Evolutionary conservation across 1,284 basidiomycete species (phyloP).

Genomic region (Heterobasidion parviporum): DNA sequence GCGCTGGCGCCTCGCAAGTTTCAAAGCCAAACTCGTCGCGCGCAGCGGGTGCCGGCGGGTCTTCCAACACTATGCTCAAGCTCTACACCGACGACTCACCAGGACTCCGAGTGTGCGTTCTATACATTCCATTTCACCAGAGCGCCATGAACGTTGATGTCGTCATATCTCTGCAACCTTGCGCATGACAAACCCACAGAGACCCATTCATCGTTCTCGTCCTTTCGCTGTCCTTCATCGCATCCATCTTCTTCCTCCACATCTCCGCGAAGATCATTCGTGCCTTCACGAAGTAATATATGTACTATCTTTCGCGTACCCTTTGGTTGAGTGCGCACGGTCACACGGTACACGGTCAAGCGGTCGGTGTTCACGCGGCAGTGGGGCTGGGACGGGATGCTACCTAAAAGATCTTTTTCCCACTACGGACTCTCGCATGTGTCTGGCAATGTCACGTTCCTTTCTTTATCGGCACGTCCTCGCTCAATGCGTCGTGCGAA

Average conservation of each 20-base stretch:
- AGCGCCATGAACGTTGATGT: not conserved
- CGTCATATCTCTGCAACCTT: not conserved
- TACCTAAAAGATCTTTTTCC: slow-evolving; percentile 3
- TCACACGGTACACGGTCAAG: not conserved
- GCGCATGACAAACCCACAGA: slow-evolving; percentile 31
- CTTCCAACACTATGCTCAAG: slow-evolving; percentile 96
- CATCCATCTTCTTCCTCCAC: slow-evolving; percentile 98
- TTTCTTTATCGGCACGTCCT: not conserved
- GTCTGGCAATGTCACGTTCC: slow-evolving; percentile 5
- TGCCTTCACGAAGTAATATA: slow-evolving; percentile 72
- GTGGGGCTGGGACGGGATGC: not conserved
- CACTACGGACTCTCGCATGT: slow-evolving; percentile 4
- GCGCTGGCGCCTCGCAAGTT: slow-evolving; percentile 60
- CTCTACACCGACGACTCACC: slow-evolving; percentile 97
- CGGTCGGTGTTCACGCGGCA: not conserved
- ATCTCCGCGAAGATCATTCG: slow-evolving; percentile 94
- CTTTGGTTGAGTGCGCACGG: not conserved
- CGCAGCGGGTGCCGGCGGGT: slow-evolving; percentile 93
- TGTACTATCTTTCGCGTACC: not conserved
- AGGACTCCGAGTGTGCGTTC: slow-evolving; percentile 88
- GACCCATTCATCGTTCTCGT: slow-evolving; percentile 98
- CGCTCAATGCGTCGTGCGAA: too few relatives aligned
- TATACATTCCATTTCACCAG: not conserved
- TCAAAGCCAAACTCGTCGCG: slow-evolving; percentile 83
- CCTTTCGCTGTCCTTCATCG: slow-evolving; percentile 96